A percentile compares a stretch with the other conserved stretches of the same genome.
phyloP scores from a whole-genome alignment of 345 rosid genomes.

The Populus alba region DNA sequence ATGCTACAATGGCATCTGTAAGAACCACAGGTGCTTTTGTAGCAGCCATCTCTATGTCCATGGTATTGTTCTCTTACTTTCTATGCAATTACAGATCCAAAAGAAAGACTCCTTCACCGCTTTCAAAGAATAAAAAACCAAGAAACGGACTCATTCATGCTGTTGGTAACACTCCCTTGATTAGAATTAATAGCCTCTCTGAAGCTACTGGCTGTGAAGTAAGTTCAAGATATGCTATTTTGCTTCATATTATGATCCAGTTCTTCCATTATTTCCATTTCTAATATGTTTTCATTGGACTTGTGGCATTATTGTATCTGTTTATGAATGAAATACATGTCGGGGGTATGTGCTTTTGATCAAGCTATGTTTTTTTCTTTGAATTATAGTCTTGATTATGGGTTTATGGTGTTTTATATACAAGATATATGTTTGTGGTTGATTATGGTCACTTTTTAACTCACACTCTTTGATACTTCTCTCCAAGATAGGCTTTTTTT shows the following conservation, averaged over 20 bases:
- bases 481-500: too few relatives aligned
- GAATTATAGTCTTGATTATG: not conserved
- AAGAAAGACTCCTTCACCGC: conserved; percentile 10
- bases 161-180: conserved; percentile 82
- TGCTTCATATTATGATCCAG: conserved; percentile 4
- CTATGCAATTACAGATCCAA: conserved; percentile 19
- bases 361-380: not conserved
- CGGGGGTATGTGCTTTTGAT: not conserved
- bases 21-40: conserved; percentile 42
- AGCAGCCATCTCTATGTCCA: conserved; percentile 44
- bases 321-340: too few relatives aligned
- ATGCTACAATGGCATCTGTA: conserved; percentile 53
- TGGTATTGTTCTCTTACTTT: conserved; percentile 48
- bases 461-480: too few relatives aligned
- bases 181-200: conserved; percentile 87
- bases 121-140: conserved; percentile 23
- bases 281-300: not conserved
- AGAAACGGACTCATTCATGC: conserved; percentile 62
- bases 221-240: conserved; percentile 6
- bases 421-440: too few relatives aligned
- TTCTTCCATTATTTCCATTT: not conserved
- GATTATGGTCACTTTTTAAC: too few relatives aligned
- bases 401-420: not conserved
- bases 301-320: not conserved
- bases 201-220: conserved; percentile 96